Conservation (phyloP, 805 yeast genomes). For the Kazachstania africana region DNA sequence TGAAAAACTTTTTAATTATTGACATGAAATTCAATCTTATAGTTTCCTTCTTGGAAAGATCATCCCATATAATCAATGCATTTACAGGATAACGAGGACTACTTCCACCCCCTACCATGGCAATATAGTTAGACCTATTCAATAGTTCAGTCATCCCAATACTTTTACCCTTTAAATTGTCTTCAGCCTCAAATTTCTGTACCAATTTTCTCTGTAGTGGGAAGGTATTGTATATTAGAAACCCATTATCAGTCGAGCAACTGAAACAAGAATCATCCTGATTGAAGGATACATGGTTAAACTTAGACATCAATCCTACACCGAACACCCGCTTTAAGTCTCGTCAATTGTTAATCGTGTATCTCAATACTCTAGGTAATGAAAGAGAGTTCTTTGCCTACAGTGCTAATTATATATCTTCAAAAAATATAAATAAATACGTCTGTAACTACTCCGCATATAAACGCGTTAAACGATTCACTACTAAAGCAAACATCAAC, state of each 20-base stretch:
- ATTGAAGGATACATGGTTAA: conserved; percentile 60
- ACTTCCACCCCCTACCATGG: conserved; percentile 81
- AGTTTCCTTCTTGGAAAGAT: conserved; percentile 63
- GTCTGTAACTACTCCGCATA: too few relatives aligned
- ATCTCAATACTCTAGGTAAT: too few relatives aligned
- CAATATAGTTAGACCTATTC: conserved; percentile 82
- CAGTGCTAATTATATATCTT: too few relatives aligned
- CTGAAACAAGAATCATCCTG: conserved; percentile 90
- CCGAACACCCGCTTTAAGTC: too few relatives aligned
- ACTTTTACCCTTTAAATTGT: conserved; percentile 58
- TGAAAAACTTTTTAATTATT: conserved; percentile 59
- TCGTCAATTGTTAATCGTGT: too few relatives aligned
- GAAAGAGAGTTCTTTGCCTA: too few relatives aligned
- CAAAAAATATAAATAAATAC: too few relatives aligned
- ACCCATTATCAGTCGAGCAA: conserved; percentile 68
- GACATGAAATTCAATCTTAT: conserved; percentile 63
- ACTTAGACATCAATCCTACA: conserved; percentile 16
- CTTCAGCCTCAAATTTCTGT: conserved; percentile 32
- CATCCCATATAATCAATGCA: conserved; percentile 87
- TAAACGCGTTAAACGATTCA: too few relatives aligned
- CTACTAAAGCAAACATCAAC: too few relatives aligned
- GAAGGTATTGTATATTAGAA: conserved; percentile 74
- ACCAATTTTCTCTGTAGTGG: conserved; percentile 41
- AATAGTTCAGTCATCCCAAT: conserved; percentile 74
- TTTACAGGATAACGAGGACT: conserved; percentile 69